Base-by-base conservation (phyloP, 2,329 filamentous ascomycete genomes). In the Talaromyces sp. region DNA sequence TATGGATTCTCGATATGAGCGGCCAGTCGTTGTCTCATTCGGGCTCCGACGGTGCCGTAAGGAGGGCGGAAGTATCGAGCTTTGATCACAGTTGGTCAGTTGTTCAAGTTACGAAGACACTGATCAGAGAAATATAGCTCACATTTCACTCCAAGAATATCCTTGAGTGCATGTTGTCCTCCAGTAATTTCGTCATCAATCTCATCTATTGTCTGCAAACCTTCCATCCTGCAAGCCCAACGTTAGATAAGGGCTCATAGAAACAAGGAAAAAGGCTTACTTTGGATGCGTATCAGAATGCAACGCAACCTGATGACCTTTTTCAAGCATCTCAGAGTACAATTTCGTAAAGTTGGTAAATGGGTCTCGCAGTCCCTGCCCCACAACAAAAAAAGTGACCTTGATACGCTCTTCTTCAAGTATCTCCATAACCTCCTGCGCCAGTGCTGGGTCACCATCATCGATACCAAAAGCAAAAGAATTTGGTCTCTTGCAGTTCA, bases 381-480 rank as follows among this genome's bases (percentile, higher is more conserved):
- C 88, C 50, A 90, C 87, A 41, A 87, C 89, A 78, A 91, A 91
- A 75, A 91, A 90, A 1, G 89, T 91, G 3, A 89, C 88, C 68
- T 86, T 83, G 70, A 90, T 87, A 63, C 79, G 74, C 61, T 87
- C 88, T 22, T 85, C 83, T 22, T 85, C 82, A 70, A 91, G 79
- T 62, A 88, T 86, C 47, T 83, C 77, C 77, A 89, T 84, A 22
- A 90, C 86, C 67, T 85, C 76, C 75, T 87, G 82, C 1, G 87
- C 87, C 64, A 84, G 82, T 39, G 77, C 71, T 56, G 88, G 88
- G 60, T 84, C 80, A 25, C 88, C 89, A 73, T 91, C 89, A 72
- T 90, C 89, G 68, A 91, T 90, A 59, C 88, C 88, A 73, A 91
- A 90, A 1, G 89, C 89, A 73, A 91, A 90, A 0, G 85, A 87